Conservation (phyloP, 768 basidiomycete species). For the Botryobasidium botryosum region DNA sequence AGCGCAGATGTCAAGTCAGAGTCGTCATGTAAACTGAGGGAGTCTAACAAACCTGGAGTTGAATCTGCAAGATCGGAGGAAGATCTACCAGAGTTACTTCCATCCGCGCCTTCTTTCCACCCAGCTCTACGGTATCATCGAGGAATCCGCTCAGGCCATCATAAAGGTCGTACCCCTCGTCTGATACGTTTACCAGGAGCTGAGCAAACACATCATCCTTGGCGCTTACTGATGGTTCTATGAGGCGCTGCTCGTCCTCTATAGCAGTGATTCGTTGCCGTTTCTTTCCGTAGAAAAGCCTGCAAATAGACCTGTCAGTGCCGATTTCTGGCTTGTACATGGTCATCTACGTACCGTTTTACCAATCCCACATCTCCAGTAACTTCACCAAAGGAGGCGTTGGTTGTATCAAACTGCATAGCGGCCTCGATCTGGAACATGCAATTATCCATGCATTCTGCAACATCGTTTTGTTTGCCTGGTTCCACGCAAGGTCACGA, state of each 20-base stretch:
- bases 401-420: conserved; percentile 45
- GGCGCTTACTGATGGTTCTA: conserved; percentile 49
- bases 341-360: conserved; percentile 10
- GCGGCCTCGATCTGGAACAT: conserved; percentile 98
- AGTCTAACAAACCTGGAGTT: conserved; percentile 56
- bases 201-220: conserved; percentile 90
- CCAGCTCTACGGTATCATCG: conserved; percentile 72
- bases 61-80: conserved; percentile 85
- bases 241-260: conserved; percentile 24
- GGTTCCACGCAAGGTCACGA: conserved; percentile 7
- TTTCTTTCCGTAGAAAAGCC: conserved; percentile 80
- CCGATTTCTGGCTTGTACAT: neutral
- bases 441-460: conserved; percentile 98
- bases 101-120: conserved; percentile 75
- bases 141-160: conserved; percentile 88
- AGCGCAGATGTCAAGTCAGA: too few relatives aligned
- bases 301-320: conserved; percentile 16
- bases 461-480: conserved; percentile 96
- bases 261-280: conserved; percentile 35
- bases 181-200: conserved; percentile 80
- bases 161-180: conserved; percentile 81
- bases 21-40: neutral
- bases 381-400: conserved; percentile 7
- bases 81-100: conserved; percentile 72
- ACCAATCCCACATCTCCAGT: conserved; percentile 22